phyloP scores from a whole-genome alignment of 1,284 basidiomycete species.

The Sporisorium graminicola region DNA sequence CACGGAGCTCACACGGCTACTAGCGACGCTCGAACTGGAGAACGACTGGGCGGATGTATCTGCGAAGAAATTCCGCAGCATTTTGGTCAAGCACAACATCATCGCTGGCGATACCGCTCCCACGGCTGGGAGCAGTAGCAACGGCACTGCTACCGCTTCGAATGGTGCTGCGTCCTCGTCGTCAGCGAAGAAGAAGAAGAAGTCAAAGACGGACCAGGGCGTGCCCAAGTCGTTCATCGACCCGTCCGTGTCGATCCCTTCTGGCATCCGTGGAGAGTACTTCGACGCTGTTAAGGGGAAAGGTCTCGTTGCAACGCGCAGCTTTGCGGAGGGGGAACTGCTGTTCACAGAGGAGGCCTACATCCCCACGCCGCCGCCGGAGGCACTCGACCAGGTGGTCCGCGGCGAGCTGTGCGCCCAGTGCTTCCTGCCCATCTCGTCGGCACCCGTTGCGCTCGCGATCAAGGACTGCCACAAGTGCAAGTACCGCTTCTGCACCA shows the following conservation, averaged over 20 bases:
- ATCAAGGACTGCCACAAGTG: slow-evolving; percentile 53
- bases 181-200: slow-evolving; percentile 56
- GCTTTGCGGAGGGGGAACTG: slow-evolving; percentile 79
- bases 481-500: slow-evolving; percentile 81
- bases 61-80: slow-evolving; percentile 37
- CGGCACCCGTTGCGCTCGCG: slow-evolving; percentile 65
- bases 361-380: slow-evolving; percentile 64
- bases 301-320: slow-evolving; percentile 80
- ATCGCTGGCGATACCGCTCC: neutral
- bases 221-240: slow-evolving; percentile 60
- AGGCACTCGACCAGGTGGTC: slow-evolving; percentile 35
- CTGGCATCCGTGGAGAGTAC: slow-evolving; percentile 76
- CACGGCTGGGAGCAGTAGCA: neutral
- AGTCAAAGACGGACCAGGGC: slow-evolving; percentile 9
- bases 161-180: neutral
- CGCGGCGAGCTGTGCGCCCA: slow-evolving; percentile 56
- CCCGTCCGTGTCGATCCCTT: slow-evolving; percentile 35
- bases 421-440: slow-evolving; percentile 63
- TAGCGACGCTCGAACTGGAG: slow-evolving; percentile 45
- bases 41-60: slow-evolving; percentile 53
- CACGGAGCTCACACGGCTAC: slow-evolving; percentile 45
- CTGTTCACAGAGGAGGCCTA: slow-evolving; percentile 81
- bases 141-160: neutral
- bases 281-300: slow-evolving; percentile 83
- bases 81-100: slow-evolving; percentile 34